Percentiles rank a stretch among this genome's conserved stretches.
These are phyloP conservation scores for Tylopilus sp. DNA, from an alignment of 768 basidiomycete species.

Conservation along the genomic window DNA sequence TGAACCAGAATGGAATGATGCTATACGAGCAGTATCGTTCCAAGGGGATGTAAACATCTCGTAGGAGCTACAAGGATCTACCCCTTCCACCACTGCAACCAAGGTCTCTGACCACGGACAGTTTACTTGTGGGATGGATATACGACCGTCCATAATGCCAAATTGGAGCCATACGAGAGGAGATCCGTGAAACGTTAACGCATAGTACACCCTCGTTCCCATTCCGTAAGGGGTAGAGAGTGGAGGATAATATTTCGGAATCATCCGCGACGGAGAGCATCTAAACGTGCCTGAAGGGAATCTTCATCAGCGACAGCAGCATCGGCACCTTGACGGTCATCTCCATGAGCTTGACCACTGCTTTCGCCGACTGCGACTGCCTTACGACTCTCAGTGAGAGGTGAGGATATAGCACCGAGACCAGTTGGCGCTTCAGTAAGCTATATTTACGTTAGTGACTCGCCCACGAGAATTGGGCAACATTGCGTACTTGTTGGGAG, in stretches of 20 bases:
- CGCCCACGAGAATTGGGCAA: background rate
- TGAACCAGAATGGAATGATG: background rate
- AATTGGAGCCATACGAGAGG: background rate
- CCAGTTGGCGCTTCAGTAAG: conserved; percentile 81
- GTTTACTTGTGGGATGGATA: too few relatives aligned
- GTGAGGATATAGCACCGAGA: conserved; percentile 55
- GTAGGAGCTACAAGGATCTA: background rate
- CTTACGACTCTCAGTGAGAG: conserved; percentile 62
- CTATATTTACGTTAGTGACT: conserved; percentile 38
- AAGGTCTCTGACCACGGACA: background rate
- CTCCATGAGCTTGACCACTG: conserved; percentile 29
- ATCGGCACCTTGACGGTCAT: conserved; percentile 37
- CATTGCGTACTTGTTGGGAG: conserved; percentile 66
- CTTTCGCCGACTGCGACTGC: conserved; percentile 85
- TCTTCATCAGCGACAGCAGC: conserved; percentile 74
- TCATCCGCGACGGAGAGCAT: conserved; percentile 78
- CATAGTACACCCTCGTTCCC: conserved; percentile 6
- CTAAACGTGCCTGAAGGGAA: conserved; percentile 88
- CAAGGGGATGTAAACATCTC: background rate
- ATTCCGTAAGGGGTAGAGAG: conserved; percentile 1
- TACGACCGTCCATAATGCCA: background rate
- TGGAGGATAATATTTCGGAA: background rate
- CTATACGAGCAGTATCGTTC: background rate
- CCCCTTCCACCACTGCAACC: background rate
- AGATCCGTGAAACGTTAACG: background rate